A percentile compares a stretch with the other conserved stretches of the same genome.
Conservation (phyloP, 371 early-diverging fungal genomes). For the Polyrhizophydium stewartii region DNA sequence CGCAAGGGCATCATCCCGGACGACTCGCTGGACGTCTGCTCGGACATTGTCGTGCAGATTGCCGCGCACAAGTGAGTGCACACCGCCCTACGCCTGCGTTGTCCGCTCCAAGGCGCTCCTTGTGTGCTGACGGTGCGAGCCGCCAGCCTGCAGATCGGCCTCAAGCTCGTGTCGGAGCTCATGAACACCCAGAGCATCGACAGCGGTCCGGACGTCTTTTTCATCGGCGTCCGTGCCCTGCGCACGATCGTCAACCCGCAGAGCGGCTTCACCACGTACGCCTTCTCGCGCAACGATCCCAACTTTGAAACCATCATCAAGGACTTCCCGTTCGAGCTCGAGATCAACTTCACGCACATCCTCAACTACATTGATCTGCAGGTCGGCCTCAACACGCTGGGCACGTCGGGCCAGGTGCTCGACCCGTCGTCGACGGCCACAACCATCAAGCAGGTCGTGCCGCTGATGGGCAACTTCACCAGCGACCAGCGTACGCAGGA, state of each 20-base stretch:
- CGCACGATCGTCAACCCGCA: constrained; percentile 36
- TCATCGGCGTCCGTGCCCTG: constrained; percentile 33
- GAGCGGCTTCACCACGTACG: constrained; percentile 27
- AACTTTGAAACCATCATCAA: constrained; percentile 21
- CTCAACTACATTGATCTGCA: constrained; percentile 26
- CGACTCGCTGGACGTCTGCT: constrained; percentile 32
- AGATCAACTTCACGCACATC: constrained; percentile 19
- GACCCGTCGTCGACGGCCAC: constrained; percentile 14
- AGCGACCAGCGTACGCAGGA: constrained; percentile 15
- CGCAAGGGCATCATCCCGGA: constrained; percentile 20
- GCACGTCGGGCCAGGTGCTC: constrained; percentile 20
- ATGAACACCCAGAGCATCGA: constrained; percentile 24
- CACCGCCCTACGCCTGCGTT: no score
- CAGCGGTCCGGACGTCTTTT: constrained; percentile 22
- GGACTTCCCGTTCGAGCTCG: constrained; percentile 32
- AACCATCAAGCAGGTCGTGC: neutral
- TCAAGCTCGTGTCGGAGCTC: constrained; percentile 27
- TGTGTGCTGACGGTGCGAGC: neutral
- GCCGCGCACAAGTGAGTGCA: constrained; percentile 29
- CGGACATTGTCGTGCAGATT: constrained; percentile 41
- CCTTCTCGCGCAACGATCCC: constrained; percentile 16
- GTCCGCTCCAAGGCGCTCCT: neutral
- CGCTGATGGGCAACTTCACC: constrained; percentile 12
- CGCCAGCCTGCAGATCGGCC: constrained; percentile 26
- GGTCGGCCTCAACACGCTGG: constrained; percentile 27